Evolutionary conservation across 2,329 filamentous ascomycete genomes (phyloP), one percentile per base, ranked within the genome.

Genomic region (Chrysoporthe puriensis): DNA sequence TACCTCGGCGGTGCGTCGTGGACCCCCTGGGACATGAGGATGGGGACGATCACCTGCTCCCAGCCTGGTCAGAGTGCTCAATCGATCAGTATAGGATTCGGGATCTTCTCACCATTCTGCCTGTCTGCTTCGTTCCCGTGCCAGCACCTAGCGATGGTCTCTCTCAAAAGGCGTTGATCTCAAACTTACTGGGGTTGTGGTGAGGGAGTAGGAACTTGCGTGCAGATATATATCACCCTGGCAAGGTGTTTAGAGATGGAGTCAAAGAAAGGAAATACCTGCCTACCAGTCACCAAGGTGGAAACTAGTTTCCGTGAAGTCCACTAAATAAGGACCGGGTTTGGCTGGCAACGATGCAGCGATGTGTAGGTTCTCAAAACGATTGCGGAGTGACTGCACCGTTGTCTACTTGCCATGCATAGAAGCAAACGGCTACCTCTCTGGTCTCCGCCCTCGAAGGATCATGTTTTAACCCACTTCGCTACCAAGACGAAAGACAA

Each of bases 1-100:
- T 63, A 63, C 1, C 16, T 44, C 14, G 65, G 52, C 11, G 66
- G 59, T 32, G 50, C 52, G 5, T 44, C 56, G 1, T 61, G 44
- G 8, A 44, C 42, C 14, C 11, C 26, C 4, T 44, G 18, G 21
- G 46, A 13, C 40, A 11, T 50, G 6, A 34, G 26, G 18, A 67
- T 21, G 18, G 64, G 61, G 13, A 64, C 36, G 1, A 58, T 34
- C 11, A 62, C 40, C 43, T 63, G 32, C 7, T 16, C 16, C 13
- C 40, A 18, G 13, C 4, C n/a, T 18, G 18, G 16, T 40, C 11
- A 54, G 34, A 1, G 7, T 9, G 5, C 43, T 43, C 6, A 40
- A 13, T 50, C 32, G 1, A 36, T 21, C 11, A 11, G 16, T 0
- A 8, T 44, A 48, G 26, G 4, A 16, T n/a, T 21, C 1, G 32